Conservation (phyloP, 2,329 filamentous ascomycete genomes). For the Xylaria polymorpha region DNA sequence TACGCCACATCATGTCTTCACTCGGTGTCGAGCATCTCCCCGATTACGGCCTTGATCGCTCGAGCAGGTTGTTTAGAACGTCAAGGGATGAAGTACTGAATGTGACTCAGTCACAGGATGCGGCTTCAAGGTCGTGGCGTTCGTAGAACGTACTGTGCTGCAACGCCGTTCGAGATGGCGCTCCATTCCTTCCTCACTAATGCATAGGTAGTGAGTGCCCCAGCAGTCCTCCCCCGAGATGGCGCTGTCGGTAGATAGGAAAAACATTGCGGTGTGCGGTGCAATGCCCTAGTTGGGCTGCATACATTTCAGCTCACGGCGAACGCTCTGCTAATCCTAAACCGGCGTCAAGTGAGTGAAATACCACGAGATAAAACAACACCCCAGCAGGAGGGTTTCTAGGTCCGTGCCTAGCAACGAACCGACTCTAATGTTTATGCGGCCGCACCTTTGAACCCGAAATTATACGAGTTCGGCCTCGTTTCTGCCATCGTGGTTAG, state of each 20-base stretch:
- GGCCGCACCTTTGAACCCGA: background rate
- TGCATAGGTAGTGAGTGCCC: background rate
- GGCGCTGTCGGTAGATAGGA: background rate
- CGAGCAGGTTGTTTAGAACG: background rate
- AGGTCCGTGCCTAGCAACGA: background rate
- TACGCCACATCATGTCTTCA: background rate
- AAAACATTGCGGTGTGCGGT: slow-evolving; percentile 28
- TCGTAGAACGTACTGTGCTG: background rate
- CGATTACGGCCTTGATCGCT: background rate
- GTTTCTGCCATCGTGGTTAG: background rate
- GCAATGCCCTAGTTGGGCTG: slow-evolving; percentile 7
- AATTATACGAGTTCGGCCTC: background rate
- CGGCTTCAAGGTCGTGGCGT: background rate
- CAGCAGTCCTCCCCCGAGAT: background rate
- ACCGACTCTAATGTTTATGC: background rate
- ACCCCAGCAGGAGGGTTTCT: background rate
- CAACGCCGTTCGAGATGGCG: background rate
- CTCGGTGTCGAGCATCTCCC: background rate
- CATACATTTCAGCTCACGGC: slow-evolving; percentile 29
- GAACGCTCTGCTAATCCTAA: slow-evolving; percentile 8
- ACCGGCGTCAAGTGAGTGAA: slow-evolving; percentile 2
- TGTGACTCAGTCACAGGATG: background rate
- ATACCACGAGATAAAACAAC: background rate
- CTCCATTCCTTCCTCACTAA: background rate
- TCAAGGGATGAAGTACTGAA: background rate